phyloP scores from a whole-genome alignment of 108 stramenopile genomes.

The Nannochloropsis salina region DNA sequence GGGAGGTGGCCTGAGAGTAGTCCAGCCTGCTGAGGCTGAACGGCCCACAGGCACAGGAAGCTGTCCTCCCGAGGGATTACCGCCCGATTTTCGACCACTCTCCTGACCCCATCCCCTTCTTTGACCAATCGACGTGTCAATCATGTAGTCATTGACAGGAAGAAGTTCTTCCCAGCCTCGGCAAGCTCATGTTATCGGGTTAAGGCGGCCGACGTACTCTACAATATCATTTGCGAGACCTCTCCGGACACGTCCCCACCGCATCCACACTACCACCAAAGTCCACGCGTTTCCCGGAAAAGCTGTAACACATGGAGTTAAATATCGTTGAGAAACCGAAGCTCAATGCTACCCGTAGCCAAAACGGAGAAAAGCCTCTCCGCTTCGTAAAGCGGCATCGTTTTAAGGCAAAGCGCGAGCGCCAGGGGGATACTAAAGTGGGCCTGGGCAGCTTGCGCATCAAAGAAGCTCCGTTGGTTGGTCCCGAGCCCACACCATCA shows the following conservation, averaged over 20 bases:
- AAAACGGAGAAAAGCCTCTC: background rate
- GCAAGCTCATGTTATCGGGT: too few species aligned
- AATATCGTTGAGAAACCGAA: background rate
- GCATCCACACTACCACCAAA: background rate
- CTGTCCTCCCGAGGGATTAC: too few species aligned
- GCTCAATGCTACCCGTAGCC: background rate
- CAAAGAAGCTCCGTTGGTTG: background rate
- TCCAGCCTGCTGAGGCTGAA: too few species aligned
- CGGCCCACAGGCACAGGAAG: too few species aligned
- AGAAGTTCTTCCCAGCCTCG: too few species aligned
- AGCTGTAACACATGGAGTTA: background rate
- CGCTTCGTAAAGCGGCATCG: conserved; percentile 12
- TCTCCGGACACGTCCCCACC: background rate
- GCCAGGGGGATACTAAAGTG: background rate
- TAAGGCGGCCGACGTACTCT: too few species aligned
- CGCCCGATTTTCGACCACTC: too few species aligned
- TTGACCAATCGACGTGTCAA: too few species aligned
- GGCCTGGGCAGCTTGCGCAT: background rate
- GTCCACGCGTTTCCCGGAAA: too few species aligned
- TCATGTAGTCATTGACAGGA: too few species aligned
- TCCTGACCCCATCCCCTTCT: too few species aligned
- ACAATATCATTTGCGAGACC: background rate
- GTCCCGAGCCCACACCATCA: background rate
- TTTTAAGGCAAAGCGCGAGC: conserved; percentile 4
- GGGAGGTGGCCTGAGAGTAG: too few species aligned